Evolutionary conservation across 2,329 filamentous ascomycete genomes (phyloP), one percentile per base, ranked within the genome.

Genomic region (Fusarium cyanostomum): DNA sequence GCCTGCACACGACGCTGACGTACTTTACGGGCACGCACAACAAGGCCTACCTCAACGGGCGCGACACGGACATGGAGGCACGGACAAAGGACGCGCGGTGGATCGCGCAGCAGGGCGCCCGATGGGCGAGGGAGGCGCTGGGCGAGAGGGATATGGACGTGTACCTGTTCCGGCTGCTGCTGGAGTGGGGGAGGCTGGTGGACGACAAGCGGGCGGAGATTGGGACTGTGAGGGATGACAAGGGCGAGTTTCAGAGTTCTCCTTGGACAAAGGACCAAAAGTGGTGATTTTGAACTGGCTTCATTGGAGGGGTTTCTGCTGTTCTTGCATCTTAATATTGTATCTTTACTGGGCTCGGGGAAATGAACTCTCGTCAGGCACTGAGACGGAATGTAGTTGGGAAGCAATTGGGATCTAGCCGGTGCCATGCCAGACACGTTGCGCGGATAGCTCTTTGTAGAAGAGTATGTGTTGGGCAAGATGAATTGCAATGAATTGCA

Each of bases 121-220:
- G 82, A 56, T 92, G 91, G 90, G 87, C 86, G 3, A 77, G 79
- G 7, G 80, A 81, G 71, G 89, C 85, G 11, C 67, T 93, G 15
- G 79, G 89, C 57, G 86, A 84, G 68, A 89, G 89, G 73, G 92
- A 95, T 70, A 91, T 90, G 85, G 89, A 93, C 74, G 84, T 92
- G 9, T 95, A 95, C 71, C 81, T 94, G 69, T 95, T 94, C 71
- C 80, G 92, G 42, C 73, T 95, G 58, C 76, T 95, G 67, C 76
- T 95, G 16, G 92, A 95, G 78, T 95, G 91, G 89, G 90, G 84
- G 3, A 78, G 90, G 60, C 71, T 93, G 39, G 83, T 89, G 18
- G 85, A 90, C 74, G 89, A 92, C 69, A 71, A 78, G 34, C 74
- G 83, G 60, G 80, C 84, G n/a, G 75, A 76, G 11, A 73, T 83